Evolutionary conservation across 352 stramenopile species (phyloP).

Genomic region (Lagenidium sp.): DNA sequence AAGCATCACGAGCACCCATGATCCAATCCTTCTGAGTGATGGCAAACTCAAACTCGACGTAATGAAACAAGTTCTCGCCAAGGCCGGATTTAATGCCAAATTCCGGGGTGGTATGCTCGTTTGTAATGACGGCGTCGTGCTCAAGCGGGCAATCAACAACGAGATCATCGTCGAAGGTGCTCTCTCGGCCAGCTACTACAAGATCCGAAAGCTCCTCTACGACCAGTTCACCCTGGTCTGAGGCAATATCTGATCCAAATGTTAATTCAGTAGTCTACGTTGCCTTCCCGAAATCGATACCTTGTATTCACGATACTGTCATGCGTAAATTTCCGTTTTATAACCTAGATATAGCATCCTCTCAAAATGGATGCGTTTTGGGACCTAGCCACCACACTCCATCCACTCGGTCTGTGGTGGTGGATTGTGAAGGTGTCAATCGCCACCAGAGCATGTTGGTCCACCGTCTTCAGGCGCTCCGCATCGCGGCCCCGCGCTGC

Average conservation of each 20-base stretch:
- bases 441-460: slow-evolving; percentile 10
- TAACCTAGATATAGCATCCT: slow-evolving; percentile 6
- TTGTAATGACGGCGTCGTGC: slow-evolving; percentile 83
- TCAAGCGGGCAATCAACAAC: slow-evolving; percentile 82
- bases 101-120: slow-evolving; percentile 86
- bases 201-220: slow-evolving; percentile 80
- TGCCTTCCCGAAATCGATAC: no score
- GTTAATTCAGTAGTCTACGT: not conserved
- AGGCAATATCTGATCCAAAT: slow-evolving; percentile 9
- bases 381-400: no score
- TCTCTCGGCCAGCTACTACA: slow-evolving; percentile 82
- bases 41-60: slow-evolving; percentile 87
- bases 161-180: slow-evolving; percentile 82
- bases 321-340: no score
- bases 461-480: slow-evolving; percentile 10
- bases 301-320: no score
- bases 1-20: slow-evolving; percentile 30
- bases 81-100: slow-evolving; percentile 84
- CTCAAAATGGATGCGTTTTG: slow-evolving; percentile 4
- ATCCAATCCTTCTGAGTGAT: slow-evolving; percentile 79
- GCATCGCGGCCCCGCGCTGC: slow-evolving; percentile 13
- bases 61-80: slow-evolving; percentile 85
- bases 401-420: slow-evolving; percentile 9
- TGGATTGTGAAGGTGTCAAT: slow-evolving; percentile 4
- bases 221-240: slow-evolving; percentile 86